phyloP scores from a whole-genome alignment of 805 yeast species.

The Grigorovia jiainica region DNA sequence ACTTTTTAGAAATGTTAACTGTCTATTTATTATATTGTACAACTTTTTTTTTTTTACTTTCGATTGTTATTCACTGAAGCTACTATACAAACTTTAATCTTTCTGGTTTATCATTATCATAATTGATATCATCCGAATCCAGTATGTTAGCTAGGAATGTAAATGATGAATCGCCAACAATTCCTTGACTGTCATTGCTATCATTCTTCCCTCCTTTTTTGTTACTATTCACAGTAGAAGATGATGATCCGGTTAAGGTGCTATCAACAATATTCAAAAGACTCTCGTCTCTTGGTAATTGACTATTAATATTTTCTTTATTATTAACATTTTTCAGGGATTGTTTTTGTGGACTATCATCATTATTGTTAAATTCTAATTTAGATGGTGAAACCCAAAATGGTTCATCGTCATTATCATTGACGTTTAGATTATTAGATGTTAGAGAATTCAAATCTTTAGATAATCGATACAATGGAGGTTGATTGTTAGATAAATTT shows the following conservation, averaged over 20 bases:
- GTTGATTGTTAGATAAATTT: constrained; percentile 4
- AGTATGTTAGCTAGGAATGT: constrained; percentile 34
- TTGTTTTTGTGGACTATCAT: constrained; percentile 3
- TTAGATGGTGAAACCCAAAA: constrained; percentile 30
- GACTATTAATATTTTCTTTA: no score
- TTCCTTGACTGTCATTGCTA: not conserved
- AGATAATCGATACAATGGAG: constrained; percentile 6
- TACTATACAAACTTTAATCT: constrained; percentile 6
- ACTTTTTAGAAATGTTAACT: not conserved
- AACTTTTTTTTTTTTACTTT: not conserved
- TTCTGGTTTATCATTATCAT: constrained; percentile 13
- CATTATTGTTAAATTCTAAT: constrained; percentile 16
- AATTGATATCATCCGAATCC: constrained; percentile 3
- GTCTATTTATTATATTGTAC: not conserved
- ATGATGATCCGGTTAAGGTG: no score
- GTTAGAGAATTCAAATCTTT: constrained; percentile 11
- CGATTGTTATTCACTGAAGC: not conserved
- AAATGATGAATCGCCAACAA: constrained; percentile 33
- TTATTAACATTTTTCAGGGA: not conserved
- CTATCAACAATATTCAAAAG: not conserved
- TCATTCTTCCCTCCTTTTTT: not conserved
- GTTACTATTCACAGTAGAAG: not conserved
- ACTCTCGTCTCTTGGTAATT: not conserved
- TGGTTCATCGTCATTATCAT: constrained; percentile 19
- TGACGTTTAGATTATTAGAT: not conserved